A percentile compares a stretch with the other conserved stretches of the same genome.
These are phyloP conservation scores for Tetrapisispora fleetii DNA, from an alignment of 805 yeast genomes.

Conservation along the genomic window DNA sequence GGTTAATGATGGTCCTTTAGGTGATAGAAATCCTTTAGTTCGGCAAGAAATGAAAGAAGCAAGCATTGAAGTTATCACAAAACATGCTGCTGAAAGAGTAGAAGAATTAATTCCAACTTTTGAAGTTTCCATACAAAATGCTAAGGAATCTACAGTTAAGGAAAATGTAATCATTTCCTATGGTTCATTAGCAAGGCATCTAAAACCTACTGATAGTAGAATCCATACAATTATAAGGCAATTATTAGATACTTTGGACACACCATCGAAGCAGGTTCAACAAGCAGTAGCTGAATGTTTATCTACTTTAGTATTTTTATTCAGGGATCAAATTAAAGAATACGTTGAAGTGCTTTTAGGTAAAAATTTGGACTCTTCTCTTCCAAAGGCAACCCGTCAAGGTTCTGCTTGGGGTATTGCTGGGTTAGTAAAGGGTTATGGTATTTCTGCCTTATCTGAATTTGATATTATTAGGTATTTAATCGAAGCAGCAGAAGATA, in stretches of 20 bases:
- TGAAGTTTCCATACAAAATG: conserved; percentile 45
- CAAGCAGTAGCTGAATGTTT: conserved; percentile 78
- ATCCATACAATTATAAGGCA: conserved; percentile 56
- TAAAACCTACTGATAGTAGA: conserved; percentile 56
- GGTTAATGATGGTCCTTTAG: conserved; percentile 53
- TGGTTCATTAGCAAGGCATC: conserved; percentile 85
- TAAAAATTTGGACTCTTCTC: conserved; percentile 42
- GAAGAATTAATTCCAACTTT: conserved; percentile 74
- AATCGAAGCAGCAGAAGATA: conserved; percentile 80
- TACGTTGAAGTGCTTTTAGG: conserved; percentile 52
- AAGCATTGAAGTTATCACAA: conserved; percentile 63
- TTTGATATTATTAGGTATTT: conserved; percentile 68
- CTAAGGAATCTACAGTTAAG: conserved; percentile 39
- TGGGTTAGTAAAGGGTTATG: conserved; percentile 85
- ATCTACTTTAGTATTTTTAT: conserved; percentile 65
- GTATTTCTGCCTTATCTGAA: conserved; percentile 65
- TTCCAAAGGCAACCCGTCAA: conserved; percentile 45
- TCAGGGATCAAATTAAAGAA: conserved; percentile 39
- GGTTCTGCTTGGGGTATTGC: conserved; percentile 97
- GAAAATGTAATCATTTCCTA: conserved; percentile 80
- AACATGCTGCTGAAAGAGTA: conserved; percentile 56
- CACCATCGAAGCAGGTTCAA: conserved; percentile 87
- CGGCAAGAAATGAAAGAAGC: conserved; percentile 81
- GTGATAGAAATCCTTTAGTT: conserved; percentile 63
- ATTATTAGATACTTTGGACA: conserved; percentile 62